Conservation (phyloP, 768 basidiomycete species). For the Phallus indusiatus region DNA sequence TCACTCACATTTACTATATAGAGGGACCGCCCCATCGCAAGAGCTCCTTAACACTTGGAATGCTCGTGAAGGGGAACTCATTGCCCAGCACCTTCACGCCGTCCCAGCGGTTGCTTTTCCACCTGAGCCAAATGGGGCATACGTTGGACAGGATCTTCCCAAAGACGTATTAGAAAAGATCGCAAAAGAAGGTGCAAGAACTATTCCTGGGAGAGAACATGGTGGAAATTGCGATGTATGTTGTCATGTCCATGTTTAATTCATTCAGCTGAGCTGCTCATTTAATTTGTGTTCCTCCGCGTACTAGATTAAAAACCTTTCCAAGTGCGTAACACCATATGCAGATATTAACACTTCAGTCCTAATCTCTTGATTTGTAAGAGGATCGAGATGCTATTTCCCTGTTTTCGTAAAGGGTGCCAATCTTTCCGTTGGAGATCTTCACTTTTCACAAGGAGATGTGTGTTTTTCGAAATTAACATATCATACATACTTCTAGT, state of each 20-base stretch:
- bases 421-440: slow-evolving; percentile 67
- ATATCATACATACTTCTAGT: neutral
- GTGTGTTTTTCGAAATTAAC: slow-evolving; percentile 21
- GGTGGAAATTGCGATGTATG: slow-evolving; percentile 68
- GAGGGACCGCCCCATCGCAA: slow-evolving; percentile 63
- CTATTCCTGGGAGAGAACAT: slow-evolving; percentile 69
- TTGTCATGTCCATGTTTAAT: slow-evolving; percentile 10
- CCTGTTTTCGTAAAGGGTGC: slow-evolving; percentile 72
- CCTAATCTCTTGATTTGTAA: slow-evolving; percentile 13
- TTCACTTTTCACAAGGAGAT: slow-evolving; percentile 77
- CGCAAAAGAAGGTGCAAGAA: slow-evolving; percentile 57
- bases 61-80: slow-evolving; percentile 56
- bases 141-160: slow-evolving; percentile 59
- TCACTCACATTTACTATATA: neutral
- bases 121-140: slow-evolving; percentile 48
- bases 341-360: neutral
- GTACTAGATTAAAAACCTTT: slow-evolving; percentile 68
- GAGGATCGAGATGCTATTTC: slow-evolving; percentile 65
- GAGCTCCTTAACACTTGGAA: slow-evolving; percentile 72
- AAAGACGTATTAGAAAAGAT: slow-evolving; percentile 43
- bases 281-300: neutral
- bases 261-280: neutral
- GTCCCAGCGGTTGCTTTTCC: slow-evolving; percentile 61
- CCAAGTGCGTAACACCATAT: slow-evolving; percentile 28
- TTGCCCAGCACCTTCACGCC: slow-evolving; percentile 38